Percentiles rank a stretch among this genome's conserved stretches.
Conservation (phyloP, 169 alveolate genomes). For the Prorocentrum cordatum region DNA sequence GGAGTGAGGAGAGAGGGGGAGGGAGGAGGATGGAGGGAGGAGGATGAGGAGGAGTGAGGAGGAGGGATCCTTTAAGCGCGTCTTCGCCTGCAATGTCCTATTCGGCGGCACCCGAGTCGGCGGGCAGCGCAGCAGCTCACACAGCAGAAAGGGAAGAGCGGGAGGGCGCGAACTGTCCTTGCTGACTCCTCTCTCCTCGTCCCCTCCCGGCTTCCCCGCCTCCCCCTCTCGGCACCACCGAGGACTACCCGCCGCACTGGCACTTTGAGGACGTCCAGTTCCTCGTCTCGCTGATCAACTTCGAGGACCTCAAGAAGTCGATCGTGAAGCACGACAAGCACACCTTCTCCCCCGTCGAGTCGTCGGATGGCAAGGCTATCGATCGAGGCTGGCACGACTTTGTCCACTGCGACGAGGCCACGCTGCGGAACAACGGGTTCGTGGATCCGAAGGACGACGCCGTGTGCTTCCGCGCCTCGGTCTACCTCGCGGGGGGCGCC, state of each 20-base stretch:
- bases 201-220: no score
- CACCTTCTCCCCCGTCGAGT: slow-evolving; percentile 62
- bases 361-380: slow-evolving; percentile 65
- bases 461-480: slow-evolving; percentile 65
- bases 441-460: slow-evolving; percentile 65
- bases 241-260: slow-evolving; percentile 68
- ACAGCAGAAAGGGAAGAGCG: not conserved
- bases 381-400: slow-evolving; percentile 71
- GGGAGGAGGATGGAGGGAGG: no score
- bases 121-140: not conserved
- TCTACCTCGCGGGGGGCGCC: slow-evolving; percentile 65
- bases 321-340: slow-evolving; percentile 70
- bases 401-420: slow-evolving; percentile 61
- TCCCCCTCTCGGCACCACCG: no score
- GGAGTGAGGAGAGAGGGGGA: no score
- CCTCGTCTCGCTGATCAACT: slow-evolving; percentile 62
- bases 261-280: slow-evolving; percentile 63
- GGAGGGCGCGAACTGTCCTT: not conserved
- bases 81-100: no score
- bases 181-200: not conserved
- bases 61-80: no score
- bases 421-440: slow-evolving; percentile 56
- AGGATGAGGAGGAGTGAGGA: no score
- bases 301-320: slow-evolving; percentile 46
- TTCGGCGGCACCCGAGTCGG: no score